Base-by-base conservation (phyloP, 495 filamentous ascomycete genomes). In the Thermochaetoides thermophila region DNA sequence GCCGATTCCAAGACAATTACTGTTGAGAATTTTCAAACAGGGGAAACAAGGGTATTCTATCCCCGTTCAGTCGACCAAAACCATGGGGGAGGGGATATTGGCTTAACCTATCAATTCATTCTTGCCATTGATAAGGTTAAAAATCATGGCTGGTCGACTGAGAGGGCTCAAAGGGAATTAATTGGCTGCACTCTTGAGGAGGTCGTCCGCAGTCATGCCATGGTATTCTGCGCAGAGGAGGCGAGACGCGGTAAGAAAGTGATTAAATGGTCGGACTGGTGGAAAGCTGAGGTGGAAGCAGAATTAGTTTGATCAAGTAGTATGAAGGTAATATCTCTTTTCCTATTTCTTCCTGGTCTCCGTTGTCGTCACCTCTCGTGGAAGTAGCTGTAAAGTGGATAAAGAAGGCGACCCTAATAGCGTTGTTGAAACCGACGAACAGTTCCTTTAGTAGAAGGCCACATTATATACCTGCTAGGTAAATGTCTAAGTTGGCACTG, bases 211-310 rank as follows among this genome's bases (percentile, higher is more conserved):
- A 93, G 83, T 43, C 91, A 96, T 61, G 87, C 81, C 1, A 73
- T 89, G 57, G 89, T 95, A 2, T 96, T 93, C 61, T 85, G 83
- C 23, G 87, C 87, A 0, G 91, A 96, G 56, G 78, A 92, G 45
- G 84, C 87, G 11, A 65, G 91, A 35, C 57, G 52, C 19, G 64
- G 68, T 29, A 69, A 69, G 45, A 74, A 64, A 46, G 74, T 87
- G 18, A 56, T 96, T 0, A 67, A 73, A 37, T 95, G 84, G 81
- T 52, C 54, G 33, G 55, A 68, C 18, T 95, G 86, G 87, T 94
- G 84, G 81, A 49, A 53, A n/a, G 45, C 50, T 35, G 64, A 74
- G 35, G 60, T 68, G 5, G 56, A 60, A 34, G 36, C 13, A 12
- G 44, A n/a, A n/a, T n/a, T n/a, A n/a, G n/a, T n/a, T n/a, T n/a